Evolutionary conservation across 179 eudicot species (phyloP), one percentile per base, ranked within the genome.

Genomic region (Silene coronaria): DNA sequence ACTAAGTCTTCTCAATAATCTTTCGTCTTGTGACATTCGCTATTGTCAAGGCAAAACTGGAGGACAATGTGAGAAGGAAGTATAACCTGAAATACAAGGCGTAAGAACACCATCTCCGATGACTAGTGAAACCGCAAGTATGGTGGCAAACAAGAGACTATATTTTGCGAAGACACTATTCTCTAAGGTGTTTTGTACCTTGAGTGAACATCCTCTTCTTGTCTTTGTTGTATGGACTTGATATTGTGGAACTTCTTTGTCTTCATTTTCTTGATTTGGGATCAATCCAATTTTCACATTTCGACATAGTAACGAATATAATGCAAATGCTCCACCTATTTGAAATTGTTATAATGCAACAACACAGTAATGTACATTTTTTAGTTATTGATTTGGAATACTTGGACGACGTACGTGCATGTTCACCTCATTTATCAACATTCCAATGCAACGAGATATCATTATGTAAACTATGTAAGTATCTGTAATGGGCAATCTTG

Each of bases 291-390:
- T 69, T 19, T 75, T 75, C 24, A 77, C 75, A 71, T 81, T 73
- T 62, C 84, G 59, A 22, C 84, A 81, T 21, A 77, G 28, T 21
- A 77, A 72, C 1, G 97, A 91, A 72, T 86, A 90, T 75, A 91
- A 64, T 0, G 97, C 97, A 72, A 92, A 92, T 5, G 94, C 88
- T 22, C 98, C 98, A 3, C 97, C 98, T 91, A 72, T 19, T 28
- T 38, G 3, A 9, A 9, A 9, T 38, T 1, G 12, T 34, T 7
- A 36, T n/a, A n/a, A n/a, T n/a, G n/a, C 42, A 36, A 7, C 42
- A 36, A 36, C 32, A 71, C 13, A 42, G 53, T 42, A 28, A 28
- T 28, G 32, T 28, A 28, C 32, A 28, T 28, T 28, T 28, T n/a
- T n/a, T n/a, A 28, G 32, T 28, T 3, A 3, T 0, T 34, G 6